Percentiles rank a stretch among this genome's conserved stretches.
phyloP scores from a whole-genome alignment of 257 asterid genomes.

The Avicennia marina region DNA sequence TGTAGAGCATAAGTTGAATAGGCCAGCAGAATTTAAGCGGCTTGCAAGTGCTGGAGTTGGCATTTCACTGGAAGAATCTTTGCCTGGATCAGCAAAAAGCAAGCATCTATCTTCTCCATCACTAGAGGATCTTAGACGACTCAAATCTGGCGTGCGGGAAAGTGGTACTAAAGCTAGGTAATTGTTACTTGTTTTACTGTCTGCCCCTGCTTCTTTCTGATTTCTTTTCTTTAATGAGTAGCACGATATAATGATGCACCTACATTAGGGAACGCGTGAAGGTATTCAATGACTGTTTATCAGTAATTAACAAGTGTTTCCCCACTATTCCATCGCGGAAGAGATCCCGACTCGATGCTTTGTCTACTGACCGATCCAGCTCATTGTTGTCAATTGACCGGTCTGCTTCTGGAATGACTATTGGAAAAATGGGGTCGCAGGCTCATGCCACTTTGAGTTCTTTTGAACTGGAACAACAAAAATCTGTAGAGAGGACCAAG shows the following conservation, averaged over 20 bases:
- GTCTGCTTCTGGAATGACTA: slow-evolving; percentile 45
- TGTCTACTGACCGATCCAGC: slow-evolving; percentile 64
- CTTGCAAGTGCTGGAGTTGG: slow-evolving; percentile 78
- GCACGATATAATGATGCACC: slow-evolving; percentile 21
- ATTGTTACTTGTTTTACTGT: slow-evolving; percentile 13
- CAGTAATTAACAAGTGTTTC: slow-evolving; percentile 79
- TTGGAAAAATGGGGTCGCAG: slow-evolving; percentile 58
- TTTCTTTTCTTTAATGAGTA: slow-evolving; percentile 12
- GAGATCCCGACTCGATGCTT: slow-evolving; percentile 76
- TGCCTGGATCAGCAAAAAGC: slow-evolving; percentile 49
- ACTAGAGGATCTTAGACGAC: slow-evolving; percentile 73
- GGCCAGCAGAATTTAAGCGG: slow-evolving; percentile 68
- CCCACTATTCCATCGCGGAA: slow-evolving; percentile 76
- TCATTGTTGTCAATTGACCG: slow-evolving; percentile 57
- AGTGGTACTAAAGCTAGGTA: slow-evolving; percentile 86
- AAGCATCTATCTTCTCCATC: slow-evolving; percentile 54
- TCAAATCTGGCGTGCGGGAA: slow-evolving; percentile 64
- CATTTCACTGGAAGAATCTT: slow-evolving; percentile 61
- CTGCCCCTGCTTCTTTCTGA: neutral
- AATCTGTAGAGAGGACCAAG: slow-evolving; percentile 63
- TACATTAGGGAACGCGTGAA: slow-evolving; percentile 80
- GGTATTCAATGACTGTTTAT: slow-evolving; percentile 73
- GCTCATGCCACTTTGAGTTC: slow-evolving; percentile 55
- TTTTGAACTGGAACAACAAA: slow-evolving; percentile 68
- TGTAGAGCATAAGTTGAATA: slow-evolving; percentile 73